These are phyloP conservation scores for Vigna nakashimae DNA, from an alignment of 306 rosid species.

Conservation along the genomic window DNA sequence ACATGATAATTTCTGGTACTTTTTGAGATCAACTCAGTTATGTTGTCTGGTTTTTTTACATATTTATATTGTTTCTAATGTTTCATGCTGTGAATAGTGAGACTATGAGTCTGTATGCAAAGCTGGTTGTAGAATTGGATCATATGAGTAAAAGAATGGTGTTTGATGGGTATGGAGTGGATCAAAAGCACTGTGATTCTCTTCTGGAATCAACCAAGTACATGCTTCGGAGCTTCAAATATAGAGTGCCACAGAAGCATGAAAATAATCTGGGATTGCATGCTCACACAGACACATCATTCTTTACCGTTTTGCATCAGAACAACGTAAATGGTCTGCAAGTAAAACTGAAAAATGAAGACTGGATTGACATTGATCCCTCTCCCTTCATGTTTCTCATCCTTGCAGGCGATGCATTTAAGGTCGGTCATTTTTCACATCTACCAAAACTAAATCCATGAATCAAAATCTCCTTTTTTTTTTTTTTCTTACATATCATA, in stretches of 20 bases:
- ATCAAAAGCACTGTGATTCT: conserved; percentile 41
- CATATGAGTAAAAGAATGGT: conserved; percentile 39
- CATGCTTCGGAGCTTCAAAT: conserved; percentile 47
- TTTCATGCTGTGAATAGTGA: conserved; percentile 34
- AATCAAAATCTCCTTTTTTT: no score
- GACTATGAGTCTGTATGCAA: conserved; percentile 39
- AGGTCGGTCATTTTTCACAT: conserved; percentile 34
- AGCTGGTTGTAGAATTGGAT: conserved; percentile 46
- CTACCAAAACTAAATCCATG: not conserved
- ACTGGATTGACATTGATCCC: conserved; percentile 44
- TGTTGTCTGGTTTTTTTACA: not conserved
- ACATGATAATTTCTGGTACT: conserved; percentile 50
- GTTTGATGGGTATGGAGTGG: conserved; percentile 45
- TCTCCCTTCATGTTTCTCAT: conserved; percentile 47
- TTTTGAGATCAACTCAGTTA: not conserved
- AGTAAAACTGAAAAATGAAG: conserved; percentile 44
- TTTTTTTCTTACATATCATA: no score
- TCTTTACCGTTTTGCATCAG: conserved; percentile 51
- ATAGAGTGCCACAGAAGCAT: conserved; percentile 32
- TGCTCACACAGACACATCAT: conserved; percentile 46
- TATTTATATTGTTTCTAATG: no score
- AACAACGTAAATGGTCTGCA: conserved; percentile 47
- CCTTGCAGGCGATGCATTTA: conserved; percentile 48
- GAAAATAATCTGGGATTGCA: conserved; percentile 41
- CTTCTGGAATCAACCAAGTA: conserved; percentile 42